Evolutionary conservation across 2,329 filamentous ascomycete genomes (phyloP).

Genomic region (Penicillium sp.): DNA sequence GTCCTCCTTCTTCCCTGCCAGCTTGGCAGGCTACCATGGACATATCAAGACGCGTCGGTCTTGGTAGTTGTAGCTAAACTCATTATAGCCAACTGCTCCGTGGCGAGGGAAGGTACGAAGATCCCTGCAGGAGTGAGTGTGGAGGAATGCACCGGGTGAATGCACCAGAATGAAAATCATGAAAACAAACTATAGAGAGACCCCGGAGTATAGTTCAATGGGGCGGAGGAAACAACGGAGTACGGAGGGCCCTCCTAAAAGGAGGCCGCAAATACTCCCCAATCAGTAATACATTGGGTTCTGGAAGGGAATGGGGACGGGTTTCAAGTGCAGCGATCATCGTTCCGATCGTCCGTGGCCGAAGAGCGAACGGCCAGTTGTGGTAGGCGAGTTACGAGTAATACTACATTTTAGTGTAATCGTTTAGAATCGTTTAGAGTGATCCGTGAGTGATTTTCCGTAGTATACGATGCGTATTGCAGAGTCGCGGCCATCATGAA

Average conservation of each 20-base stretch:
- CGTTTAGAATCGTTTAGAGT: too few species aligned
- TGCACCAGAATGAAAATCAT: neutral
- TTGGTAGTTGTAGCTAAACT: neutral
- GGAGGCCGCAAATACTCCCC: neutral
- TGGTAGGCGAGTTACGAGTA: too few species aligned
- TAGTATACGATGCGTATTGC: neutral
- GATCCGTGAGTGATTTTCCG: too few species aligned
- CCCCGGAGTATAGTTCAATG: neutral
- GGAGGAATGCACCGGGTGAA: neutral
- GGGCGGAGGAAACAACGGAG: slow-evolving; percentile 2
- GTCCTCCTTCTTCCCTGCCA: neutral
- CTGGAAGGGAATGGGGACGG: slow-evolving; percentile 4
- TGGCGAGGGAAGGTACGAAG: neutral
- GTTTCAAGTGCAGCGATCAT: neutral
- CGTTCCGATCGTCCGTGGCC: slow-evolving; percentile 5
- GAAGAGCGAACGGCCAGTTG: neutral
- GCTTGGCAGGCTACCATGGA: neutral
- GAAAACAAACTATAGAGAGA: neutral
- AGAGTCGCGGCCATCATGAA: neutral
- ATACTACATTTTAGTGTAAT: too few species aligned
- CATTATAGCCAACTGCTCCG: neutral
- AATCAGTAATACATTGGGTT: neutral
- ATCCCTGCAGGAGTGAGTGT: slow-evolving; percentile 1
- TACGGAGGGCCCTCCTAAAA: neutral
- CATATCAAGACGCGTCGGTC: neutral